A percentile compares a stretch with the other conserved stretches of the same genome.
Conservation (phyloP, 306 rosid species). For the Gleditsia sinensis region DNA sequence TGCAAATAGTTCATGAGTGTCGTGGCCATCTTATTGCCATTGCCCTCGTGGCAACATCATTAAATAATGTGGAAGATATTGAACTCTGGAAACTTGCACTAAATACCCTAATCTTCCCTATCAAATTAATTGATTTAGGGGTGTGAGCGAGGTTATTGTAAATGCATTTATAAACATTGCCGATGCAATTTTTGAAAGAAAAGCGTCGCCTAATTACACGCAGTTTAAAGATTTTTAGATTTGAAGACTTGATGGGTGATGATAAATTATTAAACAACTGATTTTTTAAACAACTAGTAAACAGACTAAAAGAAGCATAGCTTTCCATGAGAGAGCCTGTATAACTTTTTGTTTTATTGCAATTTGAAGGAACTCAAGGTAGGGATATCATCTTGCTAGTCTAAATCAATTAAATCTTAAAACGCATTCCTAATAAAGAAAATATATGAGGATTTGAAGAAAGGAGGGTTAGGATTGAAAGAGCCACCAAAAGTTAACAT, state of each 20-base stretch:
- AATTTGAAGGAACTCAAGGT: not conserved
- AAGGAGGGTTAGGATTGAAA: not conserved
- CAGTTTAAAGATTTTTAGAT: not conserved
- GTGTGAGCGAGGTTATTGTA: not conserved
- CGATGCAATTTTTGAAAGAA: not conserved
- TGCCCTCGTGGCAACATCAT: not conserved
- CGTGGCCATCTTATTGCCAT: slow-evolving; percentile 17
- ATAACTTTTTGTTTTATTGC: not conserved
- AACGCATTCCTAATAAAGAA: not conserved
- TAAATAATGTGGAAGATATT: not conserved
- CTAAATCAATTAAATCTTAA: not conserved
- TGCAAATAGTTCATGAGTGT: not conserved
- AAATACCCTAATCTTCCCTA: not conserved
- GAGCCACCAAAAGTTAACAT: not conserved
- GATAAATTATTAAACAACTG: not conserved
- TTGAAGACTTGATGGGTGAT: not conserved
- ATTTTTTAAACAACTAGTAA: not conserved
- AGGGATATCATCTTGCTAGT: not conserved
- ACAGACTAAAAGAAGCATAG: not conserved
- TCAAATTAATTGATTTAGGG: not conserved
- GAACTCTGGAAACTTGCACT: not conserved
- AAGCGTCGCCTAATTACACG: not conserved
- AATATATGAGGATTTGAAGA: not conserved
- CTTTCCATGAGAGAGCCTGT: not conserved
- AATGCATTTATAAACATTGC: not conserved